A percentile compares a stretch with the other conserved stretches of the same genome.
Conservation (phyloP, 495 filamentous ascomycete species). For the Neurospora sp. region DNA sequence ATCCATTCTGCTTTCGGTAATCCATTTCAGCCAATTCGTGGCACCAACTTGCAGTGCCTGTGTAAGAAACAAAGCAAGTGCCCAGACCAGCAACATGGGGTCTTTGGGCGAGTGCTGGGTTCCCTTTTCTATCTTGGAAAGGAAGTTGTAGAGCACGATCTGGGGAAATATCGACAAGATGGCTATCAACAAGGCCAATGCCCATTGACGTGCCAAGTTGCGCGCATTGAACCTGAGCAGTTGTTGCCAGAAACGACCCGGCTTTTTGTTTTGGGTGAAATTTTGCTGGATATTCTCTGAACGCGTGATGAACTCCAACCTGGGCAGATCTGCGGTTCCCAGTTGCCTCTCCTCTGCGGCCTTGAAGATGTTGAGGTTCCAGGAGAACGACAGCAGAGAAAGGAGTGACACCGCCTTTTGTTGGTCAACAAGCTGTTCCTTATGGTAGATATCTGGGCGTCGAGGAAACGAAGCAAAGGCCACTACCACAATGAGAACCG, state of each 20-base stretch:
- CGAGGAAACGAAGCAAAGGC: constrained; percentile 38
- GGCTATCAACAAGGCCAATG: constrained; percentile 37
- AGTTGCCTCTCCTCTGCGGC: constrained; percentile 39
- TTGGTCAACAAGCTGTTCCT: constrained; percentile 44
- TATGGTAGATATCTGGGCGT: constrained; percentile 46
- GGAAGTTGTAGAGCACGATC: constrained; percentile 46
- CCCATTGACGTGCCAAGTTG: constrained; percentile 37
- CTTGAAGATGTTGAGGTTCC: constrained; percentile 43
- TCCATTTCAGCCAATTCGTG: constrained; percentile 49
- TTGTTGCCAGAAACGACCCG: constrained; percentile 44
- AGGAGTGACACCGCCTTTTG: constrained; percentile 46
- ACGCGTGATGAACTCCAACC: constrained; percentile 31
- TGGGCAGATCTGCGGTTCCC: constrained; percentile 44
- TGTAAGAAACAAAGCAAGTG: constrained; percentile 40
- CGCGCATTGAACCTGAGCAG: constrained; percentile 37
- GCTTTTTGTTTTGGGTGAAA: constrained; percentile 32
- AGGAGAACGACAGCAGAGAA: constrained; percentile 45
- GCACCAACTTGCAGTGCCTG: constrained; percentile 40
- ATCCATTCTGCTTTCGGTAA: constrained; percentile 46
- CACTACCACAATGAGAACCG: constrained; percentile 10
- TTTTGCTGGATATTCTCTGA: constrained; percentile 28
- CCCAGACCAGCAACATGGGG: constrained; percentile 43
- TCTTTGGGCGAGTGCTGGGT: constrained; percentile 17
- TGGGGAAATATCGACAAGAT: constrained; percentile 51
- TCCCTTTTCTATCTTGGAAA: constrained; percentile 45